These are phyloP conservation scores for Tylopilus intermedius DNA, from an alignment of 768 basidiomycete species.

Conservation along the genomic window DNA sequence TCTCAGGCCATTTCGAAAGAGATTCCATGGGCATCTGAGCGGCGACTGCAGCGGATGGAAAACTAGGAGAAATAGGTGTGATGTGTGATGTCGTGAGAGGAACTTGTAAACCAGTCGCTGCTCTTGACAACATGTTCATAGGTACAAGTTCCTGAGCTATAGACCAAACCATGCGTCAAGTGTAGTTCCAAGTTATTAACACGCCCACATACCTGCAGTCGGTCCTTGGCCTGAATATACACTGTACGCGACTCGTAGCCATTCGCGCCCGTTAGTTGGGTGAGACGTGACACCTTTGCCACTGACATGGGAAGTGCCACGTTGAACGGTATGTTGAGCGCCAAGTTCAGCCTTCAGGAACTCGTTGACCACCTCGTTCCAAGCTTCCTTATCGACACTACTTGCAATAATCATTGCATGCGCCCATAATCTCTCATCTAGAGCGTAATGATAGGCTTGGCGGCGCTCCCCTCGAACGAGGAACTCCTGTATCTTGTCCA, in stretches of 20 bases:
- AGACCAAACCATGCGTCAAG: conserved; percentile 4
- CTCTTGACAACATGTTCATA: conserved; percentile 45
- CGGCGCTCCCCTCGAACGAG: conserved; percentile 81
- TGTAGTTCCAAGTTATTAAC: not conserved
- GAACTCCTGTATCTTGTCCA: conserved; percentile 75
- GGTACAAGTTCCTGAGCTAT: conserved; percentile 74
- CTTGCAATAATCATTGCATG: conserved; percentile 95
- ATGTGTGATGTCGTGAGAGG: conserved; percentile 31
- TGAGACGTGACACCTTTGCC: conserved; percentile 20
- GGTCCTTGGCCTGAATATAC: conserved; percentile 81
- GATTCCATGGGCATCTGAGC: conserved; percentile 56
- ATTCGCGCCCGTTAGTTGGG: conserved; percentile 55
- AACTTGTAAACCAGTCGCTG: conserved; percentile 36
- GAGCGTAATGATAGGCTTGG: conserved; percentile 82
- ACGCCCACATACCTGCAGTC: conserved; percentile 49
- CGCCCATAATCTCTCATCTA: conserved; percentile 87
- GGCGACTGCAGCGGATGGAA: conserved; percentile 40
- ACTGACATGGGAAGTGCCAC: conserved; percentile 10
- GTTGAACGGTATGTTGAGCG: conserved; percentile 28
- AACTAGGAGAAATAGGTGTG: conserved; percentile 64
- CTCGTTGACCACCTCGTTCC: conserved; percentile 85
- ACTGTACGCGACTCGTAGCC: conserved; percentile 76
- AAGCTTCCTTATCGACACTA: conserved; percentile 87
- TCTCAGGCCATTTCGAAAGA: conserved; percentile 79
- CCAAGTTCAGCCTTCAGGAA: conserved; percentile 78